A percentile compares a stretch with the other conserved stretches of the same genome.
These are phyloP conservation scores for Volvox carteri DNA, from an alignment of 163 green algal species.

Conservation along the genomic window DNA sequence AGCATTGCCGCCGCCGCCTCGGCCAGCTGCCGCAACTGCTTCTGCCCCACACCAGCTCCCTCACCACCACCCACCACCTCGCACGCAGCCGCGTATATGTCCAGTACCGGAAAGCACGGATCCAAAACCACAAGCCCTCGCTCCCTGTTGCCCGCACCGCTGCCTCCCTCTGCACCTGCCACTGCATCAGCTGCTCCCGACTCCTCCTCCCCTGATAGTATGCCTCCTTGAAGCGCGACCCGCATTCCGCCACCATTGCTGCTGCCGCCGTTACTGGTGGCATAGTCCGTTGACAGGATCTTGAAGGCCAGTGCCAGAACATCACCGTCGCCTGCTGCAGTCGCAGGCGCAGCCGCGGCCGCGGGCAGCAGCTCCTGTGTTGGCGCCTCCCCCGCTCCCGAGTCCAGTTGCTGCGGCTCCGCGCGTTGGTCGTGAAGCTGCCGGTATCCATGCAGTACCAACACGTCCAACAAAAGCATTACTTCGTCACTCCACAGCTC, in stretches of 20 bases:
- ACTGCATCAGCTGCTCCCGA: neutral
- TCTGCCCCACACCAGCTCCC: neutral
- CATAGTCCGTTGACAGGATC: neutral
- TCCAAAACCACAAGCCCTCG: neutral
- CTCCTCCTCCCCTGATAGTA: neutral
- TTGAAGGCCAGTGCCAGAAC: neutral
- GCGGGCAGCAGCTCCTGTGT: neutral
- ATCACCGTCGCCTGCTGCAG: neutral
- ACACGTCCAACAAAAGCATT: conserved; percentile 32
- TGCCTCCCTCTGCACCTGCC: neutral
- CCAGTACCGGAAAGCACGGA: conserved; percentile 5
- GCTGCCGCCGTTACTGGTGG: neutral
- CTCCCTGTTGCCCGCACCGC: neutral
- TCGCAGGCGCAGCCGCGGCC: neutral
- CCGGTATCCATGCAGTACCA: conserved; percentile 2
- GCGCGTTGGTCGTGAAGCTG: no score
- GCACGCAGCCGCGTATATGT: conserved; percentile 25
- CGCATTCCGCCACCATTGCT: neutral
- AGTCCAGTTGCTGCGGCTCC: no score
- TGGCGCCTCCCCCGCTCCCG: neutral
- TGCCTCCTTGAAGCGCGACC: neutral
- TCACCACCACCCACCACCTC: neutral
- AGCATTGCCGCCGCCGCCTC: neutral
- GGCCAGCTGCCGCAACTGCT: neutral
- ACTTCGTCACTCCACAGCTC: neutral